Evolutionary conservation across 352 stramenopile species (phyloP).

Genomic region (Discostella stelligera): DNA sequence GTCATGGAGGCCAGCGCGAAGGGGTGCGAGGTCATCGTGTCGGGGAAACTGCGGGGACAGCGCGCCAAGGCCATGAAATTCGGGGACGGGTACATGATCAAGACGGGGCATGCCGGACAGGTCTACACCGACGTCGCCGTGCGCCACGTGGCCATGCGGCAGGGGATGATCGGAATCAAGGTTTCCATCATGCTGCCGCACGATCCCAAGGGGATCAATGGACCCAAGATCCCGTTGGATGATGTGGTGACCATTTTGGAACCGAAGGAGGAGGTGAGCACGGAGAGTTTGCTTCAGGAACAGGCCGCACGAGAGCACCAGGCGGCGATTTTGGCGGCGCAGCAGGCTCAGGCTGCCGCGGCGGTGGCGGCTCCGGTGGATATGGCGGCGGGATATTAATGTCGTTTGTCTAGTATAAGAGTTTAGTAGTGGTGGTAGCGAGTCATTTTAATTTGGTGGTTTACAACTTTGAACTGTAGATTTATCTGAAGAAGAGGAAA

Average conservation of each 20-base stretch:
- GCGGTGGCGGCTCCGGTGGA: conserved; percentile 6
- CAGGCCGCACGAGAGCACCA: conserved; percentile 53
- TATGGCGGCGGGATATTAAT: conserved; percentile 9
- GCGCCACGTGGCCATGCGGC: conserved; percentile 98
- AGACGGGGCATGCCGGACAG: conserved; percentile 96
- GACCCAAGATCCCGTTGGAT: conserved; percentile 96
- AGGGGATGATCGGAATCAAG: conserved; percentile 99
- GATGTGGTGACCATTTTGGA: conserved; percentile 99
- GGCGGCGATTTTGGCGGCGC: conserved; percentile 30
- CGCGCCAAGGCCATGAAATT: conserved; percentile 99
- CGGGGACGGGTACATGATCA: conserved; percentile 99
- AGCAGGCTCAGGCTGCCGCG: conserved; percentile 28
- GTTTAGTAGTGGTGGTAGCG: not conserved
- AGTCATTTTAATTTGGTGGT: no score
- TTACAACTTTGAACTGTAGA: no score
- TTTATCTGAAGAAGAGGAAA: no score
- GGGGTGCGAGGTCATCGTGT: conserved; percentile 98
- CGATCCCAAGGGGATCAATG: conserved; percentile 94
- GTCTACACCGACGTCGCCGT: conserved; percentile 99
- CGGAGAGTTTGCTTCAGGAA: conserved; percentile 59
- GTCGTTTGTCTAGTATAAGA: not conserved
- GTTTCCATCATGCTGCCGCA: conserved; percentile 99
- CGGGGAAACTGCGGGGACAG: conserved; percentile 98
- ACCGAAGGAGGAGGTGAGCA: conserved; percentile 92
- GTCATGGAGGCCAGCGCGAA: conserved; percentile 99